phyloP scores from a whole-genome alignment of 768 basidiomycete genomes.

The Austroboletus eburneus region DNA sequence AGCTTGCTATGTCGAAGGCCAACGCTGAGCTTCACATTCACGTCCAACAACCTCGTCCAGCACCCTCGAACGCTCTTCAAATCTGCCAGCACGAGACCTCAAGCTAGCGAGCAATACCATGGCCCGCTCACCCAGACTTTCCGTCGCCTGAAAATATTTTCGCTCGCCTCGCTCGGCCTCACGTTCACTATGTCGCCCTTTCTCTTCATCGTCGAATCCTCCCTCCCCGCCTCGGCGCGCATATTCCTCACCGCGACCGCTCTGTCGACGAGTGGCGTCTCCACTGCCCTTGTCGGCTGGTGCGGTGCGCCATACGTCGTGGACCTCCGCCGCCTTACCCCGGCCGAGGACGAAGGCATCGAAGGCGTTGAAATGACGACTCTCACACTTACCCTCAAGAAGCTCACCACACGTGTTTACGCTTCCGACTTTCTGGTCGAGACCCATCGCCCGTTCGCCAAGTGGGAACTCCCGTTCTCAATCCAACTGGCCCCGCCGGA shows the following conservation, averaged over 20 bases:
- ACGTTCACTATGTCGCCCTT: conserved; percentile 70
- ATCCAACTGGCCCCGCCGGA: conserved; percentile 42
- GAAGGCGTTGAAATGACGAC: conserved; percentile 71
- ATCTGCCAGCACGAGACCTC: conserved; percentile 10
- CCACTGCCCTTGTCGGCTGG: conserved; percentile 70
- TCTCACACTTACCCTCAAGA: conserved; percentile 53
- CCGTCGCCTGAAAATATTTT: conserved; percentile 77
- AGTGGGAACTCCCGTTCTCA: conserved; percentile 67
- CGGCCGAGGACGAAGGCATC: conserved; percentile 39
- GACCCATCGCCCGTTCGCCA: conserved; percentile 67
- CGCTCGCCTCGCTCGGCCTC: conserved; percentile 69
- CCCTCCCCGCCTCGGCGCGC: conserved; percentile 66
- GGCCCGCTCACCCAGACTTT: conserved; percentile 74
- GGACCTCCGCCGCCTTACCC: conserved; percentile 48
- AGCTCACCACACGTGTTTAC: conserved; percentile 66
- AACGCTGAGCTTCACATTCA: neutral
- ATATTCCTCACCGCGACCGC: conserved; percentile 65
- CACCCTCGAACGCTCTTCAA: conserved; percentile 9
- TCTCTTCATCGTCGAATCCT: conserved; percentile 77
- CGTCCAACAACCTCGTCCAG: too few relatives aligned
- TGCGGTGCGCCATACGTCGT: conserved; percentile 74
- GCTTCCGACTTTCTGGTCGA: conserved; percentile 69
- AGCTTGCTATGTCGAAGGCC: conserved; percentile 13
- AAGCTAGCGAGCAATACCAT: conserved; percentile 40
- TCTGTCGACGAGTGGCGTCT: conserved; percentile 65